Base-by-base conservation (phyloP, 23 red algal genomes). In the Gracilaria vermiculophylla region DNA sequence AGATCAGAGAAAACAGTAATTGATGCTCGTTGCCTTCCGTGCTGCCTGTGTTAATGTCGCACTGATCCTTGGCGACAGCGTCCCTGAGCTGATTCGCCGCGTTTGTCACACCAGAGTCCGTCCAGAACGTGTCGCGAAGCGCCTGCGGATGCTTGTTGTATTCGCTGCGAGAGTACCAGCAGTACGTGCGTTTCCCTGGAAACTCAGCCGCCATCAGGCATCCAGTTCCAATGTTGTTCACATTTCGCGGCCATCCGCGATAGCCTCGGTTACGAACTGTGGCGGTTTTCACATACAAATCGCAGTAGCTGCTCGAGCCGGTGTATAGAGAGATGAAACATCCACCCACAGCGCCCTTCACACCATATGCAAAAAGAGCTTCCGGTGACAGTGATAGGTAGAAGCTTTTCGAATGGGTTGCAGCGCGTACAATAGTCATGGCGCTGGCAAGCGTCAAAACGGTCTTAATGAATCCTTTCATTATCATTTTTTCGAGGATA, bases 241-340 rank as follows among this genome's bases (percentile, higher is more conserved):
- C 34, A 17, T 70, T 70, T 8, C 65, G 65, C 35, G 65, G 61
- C 61, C 61, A 66, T 31, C 61, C 61, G 25, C 61, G 61, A 66
- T 66, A 39, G 9, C 61, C 61, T 36, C 21, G 5, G 61, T 34
- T 66, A 5, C 61, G 27, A 66, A 34, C 36, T 28, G 61, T 66
- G 19, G 61, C 61, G 7, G 61, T 35, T 3, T 31, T 31, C 61
- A 66, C 61, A 34, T 66, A 66, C 28, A 66, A 34, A 17, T 66
- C 61, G 61, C 25, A 31, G 36, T 66, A 66, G 61, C 61, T 35
- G 10, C 15, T 66, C 61, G 56, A 13, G 56, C 61, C 61, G 25
- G 61, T 66, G 61, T 66, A 36, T 10, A 66, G 25, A 66, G 28
- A 31, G 61, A 66, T 66, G 21, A 4, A 35, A 35, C 61, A 66